Conservation (phyloP, 2,329 filamentous ascomycete genomes). For the Xylariaceae sp. region DNA sequence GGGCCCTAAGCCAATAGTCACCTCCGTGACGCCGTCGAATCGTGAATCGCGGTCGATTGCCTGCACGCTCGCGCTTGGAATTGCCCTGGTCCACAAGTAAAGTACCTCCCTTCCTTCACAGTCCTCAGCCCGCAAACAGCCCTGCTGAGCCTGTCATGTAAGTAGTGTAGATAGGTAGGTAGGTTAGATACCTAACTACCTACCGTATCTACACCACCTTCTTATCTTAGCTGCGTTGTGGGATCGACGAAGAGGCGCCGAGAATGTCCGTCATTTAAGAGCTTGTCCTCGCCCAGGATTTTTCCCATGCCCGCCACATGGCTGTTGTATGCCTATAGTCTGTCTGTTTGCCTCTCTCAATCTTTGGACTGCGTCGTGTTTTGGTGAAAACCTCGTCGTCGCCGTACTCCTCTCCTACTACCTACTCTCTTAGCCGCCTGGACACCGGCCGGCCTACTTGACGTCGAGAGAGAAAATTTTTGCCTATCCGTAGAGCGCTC, state of each 20-base stretch:
- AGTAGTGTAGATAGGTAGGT: no score
- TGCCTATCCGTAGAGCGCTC: no score
- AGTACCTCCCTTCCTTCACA: neutral
- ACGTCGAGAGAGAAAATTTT: no score
- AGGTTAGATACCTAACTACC: neutral
- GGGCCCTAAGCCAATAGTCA: conserved; percentile 7
- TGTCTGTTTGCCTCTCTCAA: neutral
- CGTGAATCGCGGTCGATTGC: conserved; percentile 8
- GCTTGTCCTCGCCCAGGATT: neutral
- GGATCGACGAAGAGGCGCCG: no score
- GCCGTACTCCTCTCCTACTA: no score
- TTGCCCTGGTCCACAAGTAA: neutral
- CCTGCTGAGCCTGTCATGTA: neutral
- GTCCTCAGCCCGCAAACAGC: neutral
- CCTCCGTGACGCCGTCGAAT: neutral
- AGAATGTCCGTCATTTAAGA: no score
- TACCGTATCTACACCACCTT: neutral
- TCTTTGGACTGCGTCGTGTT: no score
- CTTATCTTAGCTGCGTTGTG: neutral
- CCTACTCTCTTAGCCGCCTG: no score
- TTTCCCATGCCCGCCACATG: neutral
- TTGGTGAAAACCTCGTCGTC: no score
- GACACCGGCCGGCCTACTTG: no score
- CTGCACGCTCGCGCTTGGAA: conserved; percentile 11
- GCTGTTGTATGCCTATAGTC: neutral